Base-by-base conservation (phyloP, 176 grass and related monocot genomes). In the Olyra latifolia region DNA sequence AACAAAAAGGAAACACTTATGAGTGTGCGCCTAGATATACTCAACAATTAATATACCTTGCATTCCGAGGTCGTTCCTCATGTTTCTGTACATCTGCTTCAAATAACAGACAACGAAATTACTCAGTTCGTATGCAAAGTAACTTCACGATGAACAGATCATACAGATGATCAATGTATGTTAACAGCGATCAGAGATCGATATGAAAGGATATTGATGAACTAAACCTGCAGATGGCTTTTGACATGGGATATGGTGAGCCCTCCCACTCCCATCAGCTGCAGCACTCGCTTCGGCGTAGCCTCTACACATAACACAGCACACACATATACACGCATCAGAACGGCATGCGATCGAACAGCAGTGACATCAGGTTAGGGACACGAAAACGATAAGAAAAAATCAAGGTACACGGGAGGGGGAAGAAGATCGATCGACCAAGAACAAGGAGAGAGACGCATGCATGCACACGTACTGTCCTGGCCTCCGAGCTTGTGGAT, bases 241-340 rank as follows among this genome's bases (percentile, higher is more conserved):
- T 97, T 97, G 32, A 97, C 94, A 84, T 97, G 94, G 80, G 94
- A 91, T 78, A 94, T 94, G 75, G 91, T 97, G 35, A 97, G 82
- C 11, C 91, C 94, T 84, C 77, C 79, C 27, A 97, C 94, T 69
- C 90, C 89, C 94, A 97, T 97, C 65, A 94, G 54, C 87, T 97
- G 91, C 57, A 97, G 82, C 64, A 97, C 87, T 69, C 91, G 92
- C 86, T 98, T 98, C 24, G 96, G 96, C 30, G 96, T 98, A 71
- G 92, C 96, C 80, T 82, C 96, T 98, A 28, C 62, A 60, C 7
- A 42, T 1, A 38, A 63, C 53, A 66, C 55, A n/a, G n/a, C n/a
- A 67, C 38, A 17, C 24, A 64, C 11, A 76, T 5, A 76, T 11
- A 67, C 38, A 38, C 80, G 40, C 14, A 62, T 76, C 60, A 63